Evolutionary conservation across 169 alveolate genomes (phyloP), one percentile per base, ranked within the genome.

Genomic region (Plasmodium vivax): DNA sequence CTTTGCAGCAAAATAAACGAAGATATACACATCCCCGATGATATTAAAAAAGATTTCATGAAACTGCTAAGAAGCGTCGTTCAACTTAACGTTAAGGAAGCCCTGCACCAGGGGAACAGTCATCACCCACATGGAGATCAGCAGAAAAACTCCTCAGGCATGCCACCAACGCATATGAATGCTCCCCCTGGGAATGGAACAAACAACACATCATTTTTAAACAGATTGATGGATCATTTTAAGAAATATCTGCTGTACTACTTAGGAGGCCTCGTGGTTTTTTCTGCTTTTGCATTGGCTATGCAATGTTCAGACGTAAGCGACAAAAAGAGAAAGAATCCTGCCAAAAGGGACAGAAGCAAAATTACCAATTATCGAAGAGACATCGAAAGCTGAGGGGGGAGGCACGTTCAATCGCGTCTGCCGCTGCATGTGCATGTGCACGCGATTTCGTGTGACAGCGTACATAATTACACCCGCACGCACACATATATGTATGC

Each of bases 241-340:
- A 90, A 74, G 19, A 79, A 80, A 9, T 81, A 90, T 32, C 12
- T 90, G 23, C n/a, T 32, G 8, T 90, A 90, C 51, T 90, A 90
- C 79, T 6, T 80, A 79, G 38, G 72, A 79, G 90, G 87, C 32
- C 12, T 81, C 41, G 74, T 68, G 16, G 38, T 90, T 62, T 90
- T 90, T 58, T 90, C 74, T 81, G 47, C 47, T 34, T 81, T 90
- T 58, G 75, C 83, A 90, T 80, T 90, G 91, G 36, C 73, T 30
- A 79, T 90, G 75, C 94, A 72, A 71, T 62, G 41, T 79, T 90
- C 94, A 47, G 83, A 80, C 73, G 94, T 80, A 90, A 80, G 94
- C 23, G 58, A 90, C 72, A 51, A 90, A 45, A 41, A 80, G 72
- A 79, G 51, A 79, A 90, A 80, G 54, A 90, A 80, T 43, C 19